Evolutionary conservation across 208 protist genomes (phyloP).

Genomic region (Naegleria gruberi): DNA sequence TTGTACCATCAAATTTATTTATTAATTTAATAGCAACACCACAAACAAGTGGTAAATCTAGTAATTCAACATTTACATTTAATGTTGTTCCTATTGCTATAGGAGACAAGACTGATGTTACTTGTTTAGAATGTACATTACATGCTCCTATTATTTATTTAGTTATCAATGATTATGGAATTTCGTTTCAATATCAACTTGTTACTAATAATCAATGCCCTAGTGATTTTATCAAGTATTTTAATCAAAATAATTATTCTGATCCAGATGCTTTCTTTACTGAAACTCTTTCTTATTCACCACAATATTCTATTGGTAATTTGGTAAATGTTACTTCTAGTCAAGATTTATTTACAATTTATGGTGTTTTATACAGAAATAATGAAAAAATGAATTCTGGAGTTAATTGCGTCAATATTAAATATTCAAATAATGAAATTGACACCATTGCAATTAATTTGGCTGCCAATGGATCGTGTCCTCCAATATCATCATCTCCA

Average conservation of each 20-base stretch:
- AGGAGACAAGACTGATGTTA: not conserved
- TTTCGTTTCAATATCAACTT: not conserved
- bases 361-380: not conserved
- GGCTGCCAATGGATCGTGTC: not conserved
- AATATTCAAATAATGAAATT: not conserved
- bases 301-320: not conserved
- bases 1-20: too few relatives aligned
- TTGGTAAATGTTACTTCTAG: not conserved
- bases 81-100: not conserved
- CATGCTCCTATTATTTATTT: not conserved
- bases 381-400: not conserved
- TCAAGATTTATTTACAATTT: not conserved
- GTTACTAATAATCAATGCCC: not conserved
- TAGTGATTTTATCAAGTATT: not conserved
- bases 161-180: not conserved
- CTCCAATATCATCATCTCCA: not conserved
- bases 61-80: too few relatives aligned
- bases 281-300: not conserved
- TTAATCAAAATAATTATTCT: not conserved
- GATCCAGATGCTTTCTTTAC: not conserved
- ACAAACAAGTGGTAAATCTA: too few relatives aligned
- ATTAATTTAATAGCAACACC: too few relatives aligned
- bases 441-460: not conserved
- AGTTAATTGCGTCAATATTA: not conserved
- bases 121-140: not conserved